Percentiles rank a stretch among this genome's conserved stretches.
Evolutionary conservation across 345 rosid genomes (phyloP).

Genomic region (Linum lewisii): DNA sequence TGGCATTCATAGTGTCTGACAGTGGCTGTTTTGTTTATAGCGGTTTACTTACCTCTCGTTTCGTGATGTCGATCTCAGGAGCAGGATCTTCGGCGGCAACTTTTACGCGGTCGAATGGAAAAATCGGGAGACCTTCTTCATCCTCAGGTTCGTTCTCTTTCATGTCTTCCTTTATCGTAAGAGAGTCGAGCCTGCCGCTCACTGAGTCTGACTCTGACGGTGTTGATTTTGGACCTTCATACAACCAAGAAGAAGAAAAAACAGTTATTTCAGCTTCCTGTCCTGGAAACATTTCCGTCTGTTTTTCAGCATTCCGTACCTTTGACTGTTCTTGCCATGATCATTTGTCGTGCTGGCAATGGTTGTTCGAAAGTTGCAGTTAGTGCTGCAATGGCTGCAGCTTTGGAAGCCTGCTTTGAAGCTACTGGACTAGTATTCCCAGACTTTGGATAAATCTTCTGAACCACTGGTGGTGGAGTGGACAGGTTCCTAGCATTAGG

Average conservation of each 20-base stretch:
- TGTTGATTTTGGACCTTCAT: slow-evolving; percentile 35
- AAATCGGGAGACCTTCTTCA: slow-evolving; percentile 70
- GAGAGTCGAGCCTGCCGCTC: slow-evolving; percentile 69
- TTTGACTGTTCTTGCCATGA: slow-evolving; percentile 65
- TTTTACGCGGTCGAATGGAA: slow-evolving; percentile 79
- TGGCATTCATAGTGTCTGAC: no score
- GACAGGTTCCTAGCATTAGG: slow-evolving; percentile 74
- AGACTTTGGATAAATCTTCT: slow-evolving; percentile 92
- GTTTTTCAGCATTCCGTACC: slow-evolving; percentile 27
- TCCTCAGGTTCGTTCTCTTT: slow-evolving; percentile 91
- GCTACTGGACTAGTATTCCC: slow-evolving; percentile 66
- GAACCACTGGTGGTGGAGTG: slow-evolving; percentile 92
- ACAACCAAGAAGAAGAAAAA: slow-evolving; percentile 16
- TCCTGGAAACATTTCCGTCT: background rate
- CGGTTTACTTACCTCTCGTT: slow-evolving; percentile 66
- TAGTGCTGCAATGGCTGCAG: slow-evolving; percentile 66
- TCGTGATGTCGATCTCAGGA: slow-evolving; percentile 80
- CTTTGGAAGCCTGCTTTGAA: slow-evolving; percentile 41
- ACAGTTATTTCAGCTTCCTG: slow-evolving; percentile 7
- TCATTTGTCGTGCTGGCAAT: slow-evolving; percentile 50
- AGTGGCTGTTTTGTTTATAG: slow-evolving; percentile 5
- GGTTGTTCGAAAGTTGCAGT: slow-evolving; percentile 57
- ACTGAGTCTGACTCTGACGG: slow-evolving; percentile 36
- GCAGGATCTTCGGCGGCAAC: slow-evolving; percentile 57
- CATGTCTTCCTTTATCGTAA: slow-evolving; percentile 76